Evolutionary conservation across 116 monocot species (phyloP).

Genomic region (Papilionanthe hybrid): DNA sequence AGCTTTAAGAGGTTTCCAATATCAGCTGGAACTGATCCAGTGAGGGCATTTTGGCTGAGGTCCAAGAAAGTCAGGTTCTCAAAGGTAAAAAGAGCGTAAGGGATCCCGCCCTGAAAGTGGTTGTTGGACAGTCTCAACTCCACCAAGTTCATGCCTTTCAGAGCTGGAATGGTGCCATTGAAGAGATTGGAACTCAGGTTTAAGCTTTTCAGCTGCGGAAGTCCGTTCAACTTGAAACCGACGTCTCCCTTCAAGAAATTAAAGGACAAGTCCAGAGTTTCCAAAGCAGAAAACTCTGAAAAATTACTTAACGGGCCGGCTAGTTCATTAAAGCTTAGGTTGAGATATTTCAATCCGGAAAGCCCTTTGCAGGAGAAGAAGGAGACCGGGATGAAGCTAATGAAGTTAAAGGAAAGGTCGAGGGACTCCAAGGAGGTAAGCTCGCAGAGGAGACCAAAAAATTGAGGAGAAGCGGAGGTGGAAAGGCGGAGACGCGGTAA

Average conservation of each 20-base stretch:
- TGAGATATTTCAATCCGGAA: slow-evolving; percentile 31
- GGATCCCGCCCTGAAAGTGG: slow-evolving; percentile 32
- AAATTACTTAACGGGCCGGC: slow-evolving; percentile 9
- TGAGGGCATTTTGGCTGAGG: slow-evolving; percentile 30
- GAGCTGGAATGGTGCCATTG: slow-evolving; percentile 14
- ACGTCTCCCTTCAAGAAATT: slow-evolving; percentile 29
- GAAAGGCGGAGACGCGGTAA: slow-evolving; percentile 23
- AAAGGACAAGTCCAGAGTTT: slow-evolving; percentile 33
- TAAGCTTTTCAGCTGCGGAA: slow-evolving; percentile 25
- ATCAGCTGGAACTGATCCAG: slow-evolving; percentile 24
- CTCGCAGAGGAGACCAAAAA: slow-evolving; percentile 30
- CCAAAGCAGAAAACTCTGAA: slow-evolving; percentile 21
- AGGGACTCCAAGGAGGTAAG: slow-evolving; percentile 33
- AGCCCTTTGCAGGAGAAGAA: slow-evolving; percentile 34
- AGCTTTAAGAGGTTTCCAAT: slow-evolving; percentile 32
- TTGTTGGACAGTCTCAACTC: slow-evolving; percentile 34
- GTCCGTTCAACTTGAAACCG: background rate
- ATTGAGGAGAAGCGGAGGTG: slow-evolving; percentile 6
- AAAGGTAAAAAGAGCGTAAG: slow-evolving; percentile 11
- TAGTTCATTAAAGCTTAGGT: slow-evolving; percentile 40
- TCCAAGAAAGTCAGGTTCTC: slow-evolving; percentile 36
- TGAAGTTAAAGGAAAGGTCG: slow-evolving; percentile 30
- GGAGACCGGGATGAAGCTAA: slow-evolving; percentile 19
- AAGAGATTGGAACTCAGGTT: slow-evolving; percentile 29
- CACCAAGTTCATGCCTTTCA: slow-evolving; percentile 5